Percentiles rank a stretch among this genome's conserved stretches.
phyloP scores from a whole-genome alignment of 2,329 filamentous ascomycete species.

The Dactylellina sp. region DNA sequence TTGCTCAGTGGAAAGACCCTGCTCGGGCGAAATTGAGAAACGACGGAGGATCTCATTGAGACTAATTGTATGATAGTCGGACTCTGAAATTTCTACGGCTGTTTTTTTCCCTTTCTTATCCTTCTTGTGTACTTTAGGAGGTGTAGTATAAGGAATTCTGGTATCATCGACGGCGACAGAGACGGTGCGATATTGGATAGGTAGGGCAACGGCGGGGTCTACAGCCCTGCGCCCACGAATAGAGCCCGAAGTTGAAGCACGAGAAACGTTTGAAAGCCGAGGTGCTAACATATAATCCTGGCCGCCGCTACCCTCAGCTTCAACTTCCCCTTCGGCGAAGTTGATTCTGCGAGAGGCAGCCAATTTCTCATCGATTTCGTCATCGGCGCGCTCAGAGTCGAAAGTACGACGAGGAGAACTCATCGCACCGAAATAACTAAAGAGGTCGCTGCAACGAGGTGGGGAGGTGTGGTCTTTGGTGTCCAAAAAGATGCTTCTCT shows the following conservation, averaged over 20 bases:
- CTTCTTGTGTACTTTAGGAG: constrained; percentile 24
- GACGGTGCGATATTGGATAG: constrained; percentile 50
- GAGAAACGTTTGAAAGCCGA: constrained; percentile 3
- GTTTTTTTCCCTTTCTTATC: constrained; percentile 52
- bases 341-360: constrained; percentile 33
- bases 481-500: constrained; percentile 21
- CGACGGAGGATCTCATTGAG: constrained; percentile 46
- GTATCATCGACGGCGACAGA: constrained; percentile 50
- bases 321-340: constrained; percentile 32
- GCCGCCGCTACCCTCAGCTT: constrained; percentile 10
- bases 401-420: constrained; percentile 50
- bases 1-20: constrained; percentile 45
- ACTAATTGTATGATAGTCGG: constrained; percentile 49
- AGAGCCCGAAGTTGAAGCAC: constrained; percentile 27
- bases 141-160: constrained; percentile 8
- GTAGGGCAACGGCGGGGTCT: constrained; percentile 44
- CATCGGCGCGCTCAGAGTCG: constrained; percentile 41
- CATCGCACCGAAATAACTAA: constrained; percentile 34
- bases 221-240: constrained; percentile 37
- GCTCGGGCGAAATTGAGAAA: constrained; percentile 38
- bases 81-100: constrained; percentile 45
- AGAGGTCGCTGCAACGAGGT: constrained; percentile 17
- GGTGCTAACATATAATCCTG: not conserved
- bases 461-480: constrained; percentile 27
- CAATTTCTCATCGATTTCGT: constrained; percentile 53